Percentiles rank a stretch among this genome's conserved stretches.
phyloP scores from a whole-genome alignment of 768 basidiomycete species.

The Leucocoprinus birnbaumii region DNA sequence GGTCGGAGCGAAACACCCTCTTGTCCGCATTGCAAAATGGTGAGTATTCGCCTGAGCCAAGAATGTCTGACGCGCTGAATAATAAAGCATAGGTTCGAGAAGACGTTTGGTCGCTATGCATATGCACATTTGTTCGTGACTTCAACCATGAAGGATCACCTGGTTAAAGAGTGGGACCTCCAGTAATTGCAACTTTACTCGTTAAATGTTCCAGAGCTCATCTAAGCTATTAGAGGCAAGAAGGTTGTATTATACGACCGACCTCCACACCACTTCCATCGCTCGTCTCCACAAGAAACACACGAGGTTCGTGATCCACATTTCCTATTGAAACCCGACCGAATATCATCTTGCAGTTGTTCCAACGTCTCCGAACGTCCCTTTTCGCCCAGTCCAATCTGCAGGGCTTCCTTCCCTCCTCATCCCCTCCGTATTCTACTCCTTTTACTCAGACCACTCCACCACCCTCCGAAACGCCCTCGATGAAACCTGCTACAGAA shows the following conservation, averaged over 20 bases:
- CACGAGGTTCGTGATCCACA: constrained; percentile 56
- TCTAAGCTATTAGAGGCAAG: constrained; percentile 52
- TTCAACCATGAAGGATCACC: constrained; percentile 71
- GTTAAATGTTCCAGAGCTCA: constrained; percentile 1
- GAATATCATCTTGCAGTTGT: constrained; percentile 35
- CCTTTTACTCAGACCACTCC: constrained; percentile 49
- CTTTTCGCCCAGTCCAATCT: constrained; percentile 30
- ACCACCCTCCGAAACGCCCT: constrained; percentile 12
- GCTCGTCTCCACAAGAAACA: constrained; percentile 61
- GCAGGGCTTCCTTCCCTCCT: constrained; percentile 50
- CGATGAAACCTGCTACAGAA: not conserved
- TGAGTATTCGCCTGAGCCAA: constrained; percentile 27
- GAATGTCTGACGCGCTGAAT: not conserved
- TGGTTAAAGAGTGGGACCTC: constrained; percentile 73
- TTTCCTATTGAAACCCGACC: not conserved
- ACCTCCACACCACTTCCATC: constrained; percentile 83
- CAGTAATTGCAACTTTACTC: constrained; percentile 40
- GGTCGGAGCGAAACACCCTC: constrained; percentile 61
- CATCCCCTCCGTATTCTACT: constrained; percentile 53
- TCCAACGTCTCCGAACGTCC: constrained; percentile 41
- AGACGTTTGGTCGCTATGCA: constrained; percentile 72
- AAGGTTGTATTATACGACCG: constrained; percentile 84
- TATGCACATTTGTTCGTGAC: constrained; percentile 95
- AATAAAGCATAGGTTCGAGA: constrained; percentile 71
- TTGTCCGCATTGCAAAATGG: constrained; percentile 78